These are phyloP conservation scores for Stephania yunnanensis DNA, from an alignment of 164 flowering plant species.

Conservation along the genomic window DNA sequence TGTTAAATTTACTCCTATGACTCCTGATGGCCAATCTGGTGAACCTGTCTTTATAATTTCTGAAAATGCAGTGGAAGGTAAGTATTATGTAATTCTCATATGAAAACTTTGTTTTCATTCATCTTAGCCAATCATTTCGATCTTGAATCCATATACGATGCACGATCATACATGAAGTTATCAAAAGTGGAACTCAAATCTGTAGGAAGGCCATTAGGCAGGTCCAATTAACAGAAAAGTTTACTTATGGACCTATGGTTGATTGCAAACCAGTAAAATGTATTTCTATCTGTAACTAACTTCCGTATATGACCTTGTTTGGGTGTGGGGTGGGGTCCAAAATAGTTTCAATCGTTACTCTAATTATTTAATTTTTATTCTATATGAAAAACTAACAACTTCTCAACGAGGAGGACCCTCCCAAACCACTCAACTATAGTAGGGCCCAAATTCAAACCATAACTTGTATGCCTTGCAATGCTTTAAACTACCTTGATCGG, in stretches of 20 bases:
- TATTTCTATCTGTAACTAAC: background rate
- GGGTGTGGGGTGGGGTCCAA: background rate
- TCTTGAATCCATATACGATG: background rate
- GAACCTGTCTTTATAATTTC: conserved; percentile 74
- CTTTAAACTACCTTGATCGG: too few species aligned
- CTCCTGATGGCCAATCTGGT: conserved; percentile 93
- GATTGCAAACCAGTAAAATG: background rate
- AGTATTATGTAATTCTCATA: conserved; percentile 19
- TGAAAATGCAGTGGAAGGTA: conserved; percentile 76
- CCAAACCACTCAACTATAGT: too few species aligned
- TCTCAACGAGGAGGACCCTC: too few species aligned
- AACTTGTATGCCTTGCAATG: too few species aligned
- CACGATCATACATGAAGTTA: background rate
- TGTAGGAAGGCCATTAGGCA: too few species aligned
- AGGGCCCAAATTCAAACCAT: too few species aligned
- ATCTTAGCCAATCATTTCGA: background rate
- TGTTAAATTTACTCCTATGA: conserved; percentile 91
- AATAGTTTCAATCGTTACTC: too few species aligned
- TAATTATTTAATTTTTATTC: too few species aligned
- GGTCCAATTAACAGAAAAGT: background rate
- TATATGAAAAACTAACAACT: too few species aligned
- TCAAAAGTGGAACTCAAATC: too few species aligned
- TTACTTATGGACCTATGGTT: background rate
- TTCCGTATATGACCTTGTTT: background rate
- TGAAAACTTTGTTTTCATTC: background rate